Percentiles rank a stretch among this genome's conserved stretches.
phyloP scores from a whole-genome alignment of 2,329 filamentous ascomycete species.

The Colletotrichum incanum region DNA sequence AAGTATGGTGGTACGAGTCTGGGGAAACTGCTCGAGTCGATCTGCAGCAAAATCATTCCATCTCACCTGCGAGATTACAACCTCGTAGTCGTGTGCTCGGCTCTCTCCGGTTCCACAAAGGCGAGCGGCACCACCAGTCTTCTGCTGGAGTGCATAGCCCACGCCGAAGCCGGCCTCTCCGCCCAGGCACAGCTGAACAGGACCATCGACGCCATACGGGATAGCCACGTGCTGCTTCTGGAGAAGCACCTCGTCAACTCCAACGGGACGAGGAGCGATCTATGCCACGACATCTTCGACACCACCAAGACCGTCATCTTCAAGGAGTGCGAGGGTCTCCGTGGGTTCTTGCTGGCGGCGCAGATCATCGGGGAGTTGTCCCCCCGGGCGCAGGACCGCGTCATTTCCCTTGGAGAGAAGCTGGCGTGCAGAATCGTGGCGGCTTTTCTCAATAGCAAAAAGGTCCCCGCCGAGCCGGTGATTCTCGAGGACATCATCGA shows the following conservation, averaged over 20 bases:
- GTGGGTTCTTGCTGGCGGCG: constrained; percentile 78
- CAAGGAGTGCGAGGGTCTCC: constrained; percentile 83
- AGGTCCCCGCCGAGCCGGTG: constrained; percentile 52
- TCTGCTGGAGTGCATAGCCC: constrained; percentile 57
- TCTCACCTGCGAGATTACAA: constrained; percentile 67
- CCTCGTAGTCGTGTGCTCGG: constrained; percentile 95
- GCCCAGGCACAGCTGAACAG: constrained; percentile 31
- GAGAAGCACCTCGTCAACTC: constrained; percentile 73
- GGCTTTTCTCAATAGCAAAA: constrained; percentile 83
- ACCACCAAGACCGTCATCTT: constrained; percentile 77
- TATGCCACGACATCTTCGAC: constrained; percentile 84
- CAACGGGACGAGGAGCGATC: constrained; percentile 82
- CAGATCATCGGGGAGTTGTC: constrained; percentile 83
- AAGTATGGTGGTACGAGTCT: constrained; percentile 97
- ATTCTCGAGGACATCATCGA: constrained; percentile 74
- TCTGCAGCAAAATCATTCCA: constrained; percentile 51
- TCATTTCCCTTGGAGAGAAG: constrained; percentile 96
- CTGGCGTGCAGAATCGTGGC: constrained; percentile 94
- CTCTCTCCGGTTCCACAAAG: constrained; percentile 93
- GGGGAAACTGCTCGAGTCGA: constrained; percentile 87
- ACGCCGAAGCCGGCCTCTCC: constrained; percentile 58
- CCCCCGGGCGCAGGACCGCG: constrained; percentile 84
- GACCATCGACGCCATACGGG: constrained; percentile 32
- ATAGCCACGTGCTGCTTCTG: constrained; percentile 24
- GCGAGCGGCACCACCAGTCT: constrained; percentile 94